A percentile compares a stretch with the other conserved stretches of the same genome.
phyloP scores from a whole-genome alignment of 345 rosid species.

The Ceriops zippeliana region DNA sequence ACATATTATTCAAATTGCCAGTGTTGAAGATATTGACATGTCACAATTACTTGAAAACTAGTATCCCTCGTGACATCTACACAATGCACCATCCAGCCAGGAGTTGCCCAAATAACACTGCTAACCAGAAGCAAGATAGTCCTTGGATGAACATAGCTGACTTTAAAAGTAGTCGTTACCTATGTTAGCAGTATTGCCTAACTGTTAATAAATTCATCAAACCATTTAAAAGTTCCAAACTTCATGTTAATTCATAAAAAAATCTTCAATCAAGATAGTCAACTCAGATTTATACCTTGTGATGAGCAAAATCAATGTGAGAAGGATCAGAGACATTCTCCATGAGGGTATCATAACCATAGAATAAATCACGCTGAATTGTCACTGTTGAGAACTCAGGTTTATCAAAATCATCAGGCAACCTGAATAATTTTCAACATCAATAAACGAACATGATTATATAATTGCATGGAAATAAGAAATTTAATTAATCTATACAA shows the following conservation, averaged over 20 bases:
- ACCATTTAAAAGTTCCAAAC: not conserved
- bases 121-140: too few species aligned
- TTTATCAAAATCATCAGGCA: conserved; percentile 82
- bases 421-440: conserved; percentile 39
- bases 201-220: not conserved
- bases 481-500: not conserved
- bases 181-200: not conserved
- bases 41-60: too few species aligned
- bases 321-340: conserved; percentile 99
- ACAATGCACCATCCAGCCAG: too few species aligned
- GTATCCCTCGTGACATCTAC: too few species aligned
- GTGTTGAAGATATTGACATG: too few species aligned
- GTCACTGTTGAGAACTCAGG: conserved; percentile 87
- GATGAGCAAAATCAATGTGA: conserved; percentile 95
- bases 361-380: conserved; percentile 85
- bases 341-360: conserved; percentile 95
- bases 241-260: not conserved
- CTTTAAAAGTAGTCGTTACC: not conserved
- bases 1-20: too few species aligned
- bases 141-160: not conserved
- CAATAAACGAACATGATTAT: conserved; percentile 5
- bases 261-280: conserved; percentile 4
- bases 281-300: conserved; percentile 50
- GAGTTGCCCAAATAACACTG: too few species aligned
- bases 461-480: not conserved